Base-by-base conservation (phyloP, 305 asterid genomes). In the Stenogyne calaminthoides region DNA sequence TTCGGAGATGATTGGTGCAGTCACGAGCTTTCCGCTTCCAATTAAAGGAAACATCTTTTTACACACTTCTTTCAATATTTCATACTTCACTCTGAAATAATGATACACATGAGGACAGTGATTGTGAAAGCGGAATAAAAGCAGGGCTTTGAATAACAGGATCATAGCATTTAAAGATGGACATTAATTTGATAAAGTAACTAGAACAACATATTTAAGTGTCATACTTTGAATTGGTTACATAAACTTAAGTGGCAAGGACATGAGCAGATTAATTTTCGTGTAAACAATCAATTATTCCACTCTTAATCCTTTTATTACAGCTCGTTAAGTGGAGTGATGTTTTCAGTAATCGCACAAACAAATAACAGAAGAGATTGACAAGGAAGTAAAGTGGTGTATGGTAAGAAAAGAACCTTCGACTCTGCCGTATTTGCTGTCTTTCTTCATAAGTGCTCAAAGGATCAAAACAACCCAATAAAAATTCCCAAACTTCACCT, bases 401-500 rank as follows among this genome's bases (percentile, higher is more conserved):
- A 0, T 67, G 42, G 67, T 63, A 60, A 55, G 61, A 69, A 65
- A 52, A 73, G 39, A 80, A 91, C 98, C 97, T 89, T 77, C 95
- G 78, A 8, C 76, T 49, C 64, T 82, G 84, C 22, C 95, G 87
- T 69, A 84, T 73, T 70, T 91, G 81, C 58, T 86, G 84, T 56
- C 92, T 90, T 75, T 91, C 98, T 4, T 88, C 97, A 58, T 55
- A 83, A 70, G 91, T 76, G 87, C 95, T 91, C 80, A 69, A 71
- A 47, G 97, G 96, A 71, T 89, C 96, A 67, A 77, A 89, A 66
- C 97, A 84, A 46, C 97, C 96, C 87, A 93, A 80, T 65, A 93
- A 80, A 80, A 89, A 89, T 65, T 93, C 98, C 97, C 98, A 93
- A 61, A 93, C 98, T 77, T 89, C 97, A 71, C 97, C 98, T 88